Base-by-base conservation (phyloP, 2,329 filamentous ascomycete genomes). In the Myriangium duriaei region DNA sequence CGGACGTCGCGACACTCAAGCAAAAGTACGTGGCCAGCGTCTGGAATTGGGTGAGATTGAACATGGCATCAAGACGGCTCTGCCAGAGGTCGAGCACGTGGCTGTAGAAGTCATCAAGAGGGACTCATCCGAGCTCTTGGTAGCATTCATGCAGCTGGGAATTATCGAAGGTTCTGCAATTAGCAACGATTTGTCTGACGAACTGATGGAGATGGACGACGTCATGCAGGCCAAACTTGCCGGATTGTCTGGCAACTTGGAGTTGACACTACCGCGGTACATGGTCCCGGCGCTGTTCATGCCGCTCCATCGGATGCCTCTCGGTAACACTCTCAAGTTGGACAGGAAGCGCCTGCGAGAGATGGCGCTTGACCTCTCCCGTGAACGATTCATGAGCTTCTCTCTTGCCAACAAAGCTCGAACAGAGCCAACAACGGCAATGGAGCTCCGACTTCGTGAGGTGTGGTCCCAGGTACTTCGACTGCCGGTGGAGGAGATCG, bases 21-120 rank as follows among this genome's bases (percentile, higher is more conserved):
- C 94, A 62, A 96, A 95, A 64, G 86, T 95, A 45, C 79, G 87
- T 42, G 87, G 87, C 1, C 94, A 94, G 67, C 72, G 87, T 42
- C 92, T 95, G 47, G 88, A 96, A 61, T 74, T 95, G 28, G 80
- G 79, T 46, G 88, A 95, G 47, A 94, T 95, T 47, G 86, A 49
- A 11, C 10, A 18, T 9, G 9, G 14, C 18, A 18, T 37, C 29
- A 21, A 31, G 18, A 6, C 9, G 7, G 2, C 13, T 4, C 11
- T 37, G 4, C 26, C 35, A 19, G 26, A 14, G 9, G 21, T 18
- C 9, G 29, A 28, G 26, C 14, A 19, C 10, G 28, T 30, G 7
- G 28, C 18, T 2, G 35, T 37, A 14, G 35, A 37, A 14, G 31
- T 72, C 10, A 64, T 72, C 46, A 55, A 35, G 17, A 24, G 21